Evolutionary conservation across 768 basidiomycete species (phyloP), one percentile per base, ranked within the genome.

Genomic region (Chalciporus piperatus): DNA sequence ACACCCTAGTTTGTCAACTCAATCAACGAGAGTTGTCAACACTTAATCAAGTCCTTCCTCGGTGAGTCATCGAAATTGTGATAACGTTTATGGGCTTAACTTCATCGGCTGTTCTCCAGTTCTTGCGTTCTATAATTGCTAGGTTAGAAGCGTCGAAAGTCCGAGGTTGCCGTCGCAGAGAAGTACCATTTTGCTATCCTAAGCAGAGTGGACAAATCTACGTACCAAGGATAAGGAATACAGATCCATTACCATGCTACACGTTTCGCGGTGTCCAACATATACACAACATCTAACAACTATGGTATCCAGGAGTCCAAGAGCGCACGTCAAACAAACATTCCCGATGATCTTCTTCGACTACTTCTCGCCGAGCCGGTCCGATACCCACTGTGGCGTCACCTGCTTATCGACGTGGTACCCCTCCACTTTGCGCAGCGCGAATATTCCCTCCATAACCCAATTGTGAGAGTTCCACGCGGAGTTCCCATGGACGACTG

Each of bases 361-460:
- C 27, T 68, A 66, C 62, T 60, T 66, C 41, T 46, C 62, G 33
- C 62, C 48, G 4, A 69, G 57, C 45, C 56, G 54, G 44, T 69
- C 69, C 7, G 55, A 60, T 42, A 69, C 56, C 69, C 63, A 69
- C 23, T 63, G 62, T 3, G 39, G 14, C 12, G 69, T 59, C 30
- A 67, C 65, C 40, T 67, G 56, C 43, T 68, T 70, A 42, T 69
- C 67, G 8, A 69, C 44, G 13, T 56, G 56, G 35, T 56, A 69
- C 41, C 63, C 67, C 11, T 70, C 67, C 28, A 55, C 33, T 47
- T 55, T 67, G 35, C 63, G 60, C 39, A 69, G 48, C 25, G 63
- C 67, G 2, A 40, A 41, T 54, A 70, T 48, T 33, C 65, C 69
- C 30, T 69, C 69, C 59, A 67, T 65, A 51, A 65, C 67, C 67